Conservation (phyloP, 768 basidiomycete genomes). For the Mycena leptocephala region DNA sequence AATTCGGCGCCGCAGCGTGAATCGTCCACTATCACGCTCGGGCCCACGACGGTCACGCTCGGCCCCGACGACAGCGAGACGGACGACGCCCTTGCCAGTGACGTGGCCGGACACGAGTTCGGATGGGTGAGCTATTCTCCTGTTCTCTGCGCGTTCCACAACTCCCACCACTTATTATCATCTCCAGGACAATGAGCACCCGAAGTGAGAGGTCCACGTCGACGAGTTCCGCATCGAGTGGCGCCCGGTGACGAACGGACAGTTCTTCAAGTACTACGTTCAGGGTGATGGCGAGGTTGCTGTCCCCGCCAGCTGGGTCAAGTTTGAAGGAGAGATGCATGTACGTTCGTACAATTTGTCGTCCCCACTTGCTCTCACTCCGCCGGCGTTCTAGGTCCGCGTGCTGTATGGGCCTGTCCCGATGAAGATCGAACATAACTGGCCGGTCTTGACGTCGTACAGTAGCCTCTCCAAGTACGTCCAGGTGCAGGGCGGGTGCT, state of each 20-base stretch:
- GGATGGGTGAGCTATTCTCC: slow-evolving; percentile 22
- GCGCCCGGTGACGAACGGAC: slow-evolving; percentile 90
- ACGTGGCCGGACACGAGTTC: slow-evolving; percentile 73
- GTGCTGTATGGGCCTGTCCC: slow-evolving; percentile 91
- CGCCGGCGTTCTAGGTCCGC: slow-evolving; percentile 67
- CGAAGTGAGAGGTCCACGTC: slow-evolving; percentile 74
- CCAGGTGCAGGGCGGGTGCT: slow-evolving; percentile 89
- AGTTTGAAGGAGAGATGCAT: slow-evolving; percentile 63
- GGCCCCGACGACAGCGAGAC: slow-evolving; percentile 90
- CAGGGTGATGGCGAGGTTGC: slow-evolving; percentile 61
- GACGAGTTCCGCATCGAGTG: slow-evolving; percentile 84
- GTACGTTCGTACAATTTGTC: slow-evolving; percentile 50
- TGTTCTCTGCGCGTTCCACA: neutral
- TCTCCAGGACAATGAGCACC: slow-evolving; percentile 85
- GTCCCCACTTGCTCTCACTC: neutral
- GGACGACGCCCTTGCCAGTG: slow-evolving; percentile 65
- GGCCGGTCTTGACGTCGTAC: slow-evolving; percentile 90
- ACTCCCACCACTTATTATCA: slow-evolving; percentile 4
- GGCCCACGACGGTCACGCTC: slow-evolving; percentile 71
- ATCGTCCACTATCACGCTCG: slow-evolving; percentile 67
- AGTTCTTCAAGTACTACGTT: slow-evolving; percentile 82
- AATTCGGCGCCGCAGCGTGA: slow-evolving; percentile 61
- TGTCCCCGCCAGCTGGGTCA: slow-evolving; percentile 85
- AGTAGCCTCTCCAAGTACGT: slow-evolving; percentile 87
- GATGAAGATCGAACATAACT: slow-evolving; percentile 83